Evolutionary conservation across 805 yeast species (phyloP), one percentile per base, ranked within the genome.

Genomic region (Diddensiella caesifluorescens): DNA sequence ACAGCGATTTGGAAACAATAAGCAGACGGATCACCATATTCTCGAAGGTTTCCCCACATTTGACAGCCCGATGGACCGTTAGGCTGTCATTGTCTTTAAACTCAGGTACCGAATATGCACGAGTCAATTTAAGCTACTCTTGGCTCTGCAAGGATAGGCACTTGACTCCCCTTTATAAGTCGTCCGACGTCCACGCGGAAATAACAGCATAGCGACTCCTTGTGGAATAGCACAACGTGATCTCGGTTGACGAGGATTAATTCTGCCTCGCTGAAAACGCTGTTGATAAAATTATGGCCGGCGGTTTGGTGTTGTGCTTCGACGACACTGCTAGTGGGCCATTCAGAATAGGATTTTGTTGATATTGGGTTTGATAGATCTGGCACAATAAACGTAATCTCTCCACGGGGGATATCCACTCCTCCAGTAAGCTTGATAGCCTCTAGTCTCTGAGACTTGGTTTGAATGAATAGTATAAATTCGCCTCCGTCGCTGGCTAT

Each of bases 361-460:
- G 6, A 10, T 7, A 9, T 7, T 7, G 32, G 32, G 15, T 29
- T 13, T 7, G 6, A 6, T 13, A 39, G 35, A 32, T 56, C 55
- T 12, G 51, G 57, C 12, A 50, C 54, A n/a, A 42, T 35, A 34
- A 57, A 54, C n/a, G 47, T 38, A 22, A 37, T 28, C 39, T 55
- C 61, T 4, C 60, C 60, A 4, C 60, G 48, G 12, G 59, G 60
- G 3, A 57, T 49, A 20, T 39, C 40, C 37, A 37, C 28, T 20
- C 44, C 51, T 2, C 56, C 59, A 0, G 62, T 58, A n/a, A 58
- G 41, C 34, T 55, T 54, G 29, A 56, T 49, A 5, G 56, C 61
- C 36, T 56, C 55, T 9, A 58, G 44, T 19, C 53, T 38, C n/a
- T 37, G 35, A n/a, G 46, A 30, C 10, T 43, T 34, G 9, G 53